These are phyloP conservation scores for Pythium plurisporium DNA, from an alignment of 352 stramenopile genomes.

Conservation along the genomic window DNA sequence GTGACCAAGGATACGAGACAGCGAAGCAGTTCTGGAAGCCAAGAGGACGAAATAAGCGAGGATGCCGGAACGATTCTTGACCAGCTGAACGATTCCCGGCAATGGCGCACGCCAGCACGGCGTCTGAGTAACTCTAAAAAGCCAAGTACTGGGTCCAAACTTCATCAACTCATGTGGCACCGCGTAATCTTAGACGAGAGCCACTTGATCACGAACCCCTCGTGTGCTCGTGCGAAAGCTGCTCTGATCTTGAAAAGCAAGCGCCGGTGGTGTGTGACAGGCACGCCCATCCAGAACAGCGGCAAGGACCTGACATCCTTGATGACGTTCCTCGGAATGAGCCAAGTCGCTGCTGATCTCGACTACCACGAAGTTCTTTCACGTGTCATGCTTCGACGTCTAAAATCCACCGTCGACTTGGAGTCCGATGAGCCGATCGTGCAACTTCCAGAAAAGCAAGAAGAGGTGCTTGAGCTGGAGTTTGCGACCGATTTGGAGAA, in stretches of 20 bases:
- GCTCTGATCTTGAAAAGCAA: constrained; percentile 63
- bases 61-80: constrained; percentile 6
- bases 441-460: constrained; percentile 50
- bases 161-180: constrained; percentile 79
- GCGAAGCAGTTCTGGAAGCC: constrained; percentile 17
- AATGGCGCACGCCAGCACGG: constrained; percentile 18
- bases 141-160: constrained; percentile 42
- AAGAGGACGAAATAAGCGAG: constrained; percentile 15
- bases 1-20: constrained; percentile 16
- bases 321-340: constrained; percentile 74
- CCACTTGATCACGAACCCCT: constrained; percentile 87
- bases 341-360: constrained; percentile 39
- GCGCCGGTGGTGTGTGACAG: constrained; percentile 85
- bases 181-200: constrained; percentile 88
- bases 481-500: constrained; percentile 75
- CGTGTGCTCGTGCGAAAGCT: constrained; percentile 52
- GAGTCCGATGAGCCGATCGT: constrained; percentile 51
- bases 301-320: constrained; percentile 83
- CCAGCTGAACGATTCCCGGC: constrained; percentile 15
- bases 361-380: constrained; percentile 75
- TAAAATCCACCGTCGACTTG: constrained; percentile 67
- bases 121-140: constrained; percentile 22
- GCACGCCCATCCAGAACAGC: constrained; percentile 89
- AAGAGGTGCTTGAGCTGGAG: constrained; percentile 48
- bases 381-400: constrained; percentile 77